These are phyloP conservation scores for Penicillium olsonii DNA, from an alignment of 2,329 filamentous ascomycete species.

Conservation along the genomic window DNA sequence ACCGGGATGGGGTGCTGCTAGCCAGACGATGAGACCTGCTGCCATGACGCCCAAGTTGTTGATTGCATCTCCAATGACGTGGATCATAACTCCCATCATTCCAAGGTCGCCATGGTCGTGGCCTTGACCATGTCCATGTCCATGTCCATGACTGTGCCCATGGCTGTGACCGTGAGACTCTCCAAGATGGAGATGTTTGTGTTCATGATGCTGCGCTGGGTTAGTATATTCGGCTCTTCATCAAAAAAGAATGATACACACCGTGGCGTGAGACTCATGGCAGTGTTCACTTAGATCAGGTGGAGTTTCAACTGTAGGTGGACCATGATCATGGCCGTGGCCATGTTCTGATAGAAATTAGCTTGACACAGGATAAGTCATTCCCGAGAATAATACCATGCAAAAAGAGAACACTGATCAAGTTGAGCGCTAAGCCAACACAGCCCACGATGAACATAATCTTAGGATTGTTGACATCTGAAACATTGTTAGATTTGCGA, in stretches of 20 bases:
- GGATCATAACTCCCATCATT: constrained; percentile 69
- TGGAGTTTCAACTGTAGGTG: constrained; percentile 13
- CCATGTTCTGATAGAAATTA: constrained; percentile 20
- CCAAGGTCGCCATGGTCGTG: constrained; percentile 59
- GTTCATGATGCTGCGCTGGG: constrained; percentile 22
- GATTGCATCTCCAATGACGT: constrained; percentile 70
- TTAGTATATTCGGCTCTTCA: not conserved
- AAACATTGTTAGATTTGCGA: constrained; percentile 2
- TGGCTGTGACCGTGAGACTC: constrained; percentile 4
- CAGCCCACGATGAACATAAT: constrained; percentile 70
- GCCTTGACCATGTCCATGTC: constrained; percentile 29
- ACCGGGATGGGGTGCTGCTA: constrained; percentile 52
- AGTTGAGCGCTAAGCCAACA: constrained; percentile 66
- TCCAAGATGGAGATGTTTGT: constrained; percentile 25
- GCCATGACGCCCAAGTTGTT: constrained; percentile 77
- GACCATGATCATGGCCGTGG: constrained; percentile 16
- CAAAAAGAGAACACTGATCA: constrained; percentile 66
- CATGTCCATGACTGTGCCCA: constrained; percentile 14
- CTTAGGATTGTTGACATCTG: constrained; percentile 65
- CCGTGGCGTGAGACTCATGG: constrained; percentile 16
- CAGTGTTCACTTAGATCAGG: constrained; percentile 9
- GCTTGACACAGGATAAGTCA: not conserved
- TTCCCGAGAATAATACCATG: constrained; percentile 52
- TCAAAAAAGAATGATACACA: not conserved
- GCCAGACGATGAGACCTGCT: constrained; percentile 69